These are phyloP conservation scores for Colletotrichum cuscutae DNA, from an alignment of 2,329 filamentous ascomycete genomes.

Conservation along the genomic window DNA sequence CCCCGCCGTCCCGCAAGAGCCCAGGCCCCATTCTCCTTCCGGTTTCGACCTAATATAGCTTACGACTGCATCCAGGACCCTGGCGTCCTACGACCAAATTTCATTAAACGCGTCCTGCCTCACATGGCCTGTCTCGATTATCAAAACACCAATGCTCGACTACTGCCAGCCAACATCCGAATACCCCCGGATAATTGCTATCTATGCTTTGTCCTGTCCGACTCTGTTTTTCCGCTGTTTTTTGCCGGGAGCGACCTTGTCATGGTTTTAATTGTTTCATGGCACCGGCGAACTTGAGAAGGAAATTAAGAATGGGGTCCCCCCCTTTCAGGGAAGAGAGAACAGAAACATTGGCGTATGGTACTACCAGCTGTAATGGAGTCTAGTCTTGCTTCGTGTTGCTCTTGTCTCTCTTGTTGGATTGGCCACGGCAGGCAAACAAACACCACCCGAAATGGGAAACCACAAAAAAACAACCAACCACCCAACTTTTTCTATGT, in stretches of 20 bases:
- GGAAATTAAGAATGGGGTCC: background rate
- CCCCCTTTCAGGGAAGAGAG: background rate
- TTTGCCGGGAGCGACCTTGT: constrained; percentile 20
- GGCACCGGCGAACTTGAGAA: constrained; percentile 12
- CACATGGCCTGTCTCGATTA: constrained; percentile 6
- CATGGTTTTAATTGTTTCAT: background rate
- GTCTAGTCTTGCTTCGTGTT: background rate
- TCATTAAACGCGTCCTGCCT: constrained; percentile 14
- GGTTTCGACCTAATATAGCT: constrained; percentile 26
- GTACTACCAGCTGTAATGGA: background rate
- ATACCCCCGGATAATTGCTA: background rate
- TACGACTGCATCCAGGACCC: constrained; percentile 33
- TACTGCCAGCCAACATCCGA: background rate
- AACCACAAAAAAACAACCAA: background rate
- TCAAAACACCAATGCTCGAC: background rate
- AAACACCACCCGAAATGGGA: background rate
- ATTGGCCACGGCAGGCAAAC: background rate
- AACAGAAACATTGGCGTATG: background rate
- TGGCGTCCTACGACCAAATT: constrained; percentile 27
- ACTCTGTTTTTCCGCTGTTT: background rate
- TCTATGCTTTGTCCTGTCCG: constrained; percentile 3
- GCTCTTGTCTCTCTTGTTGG: background rate
- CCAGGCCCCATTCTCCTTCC: constrained; percentile 23
- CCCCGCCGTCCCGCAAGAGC: constrained; percentile 14
- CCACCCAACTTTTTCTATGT: background rate